phyloP scores from a whole-genome alignment of 257 asterid genomes.

The Plantago ovata region DNA sequence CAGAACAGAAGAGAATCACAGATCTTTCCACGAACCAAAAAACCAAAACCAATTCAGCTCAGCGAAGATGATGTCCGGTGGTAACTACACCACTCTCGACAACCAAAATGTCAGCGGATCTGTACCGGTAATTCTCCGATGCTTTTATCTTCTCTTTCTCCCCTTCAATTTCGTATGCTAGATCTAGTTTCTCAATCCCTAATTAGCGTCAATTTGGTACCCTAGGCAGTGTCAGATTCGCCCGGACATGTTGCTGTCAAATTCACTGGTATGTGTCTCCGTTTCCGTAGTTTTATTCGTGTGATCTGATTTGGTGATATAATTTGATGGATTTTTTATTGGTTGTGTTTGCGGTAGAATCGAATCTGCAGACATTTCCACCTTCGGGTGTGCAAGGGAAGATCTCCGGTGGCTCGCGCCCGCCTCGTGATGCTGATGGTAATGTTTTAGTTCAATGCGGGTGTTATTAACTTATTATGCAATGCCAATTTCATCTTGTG shows the following conservation, averaged over 20 bases:
- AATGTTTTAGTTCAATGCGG: slow-evolving; percentile 14
- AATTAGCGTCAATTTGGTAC: slow-evolving; percentile 4
- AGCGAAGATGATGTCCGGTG: slow-evolving; percentile 78
- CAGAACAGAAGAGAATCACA: too few relatives aligned
- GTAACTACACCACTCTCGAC: slow-evolving; percentile 78
- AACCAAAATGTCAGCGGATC: slow-evolving; percentile 84
- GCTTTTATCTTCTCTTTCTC: background rate
- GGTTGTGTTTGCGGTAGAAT: slow-evolving; percentile 43
- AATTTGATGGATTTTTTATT: slow-evolving; percentile 1
- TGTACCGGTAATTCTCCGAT: slow-evolving; percentile 56
- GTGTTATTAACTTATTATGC: background rate
- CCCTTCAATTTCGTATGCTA: background rate
- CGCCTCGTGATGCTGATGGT: slow-evolving; percentile 99
- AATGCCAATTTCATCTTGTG: background rate
- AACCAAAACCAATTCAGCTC: too few relatives aligned
- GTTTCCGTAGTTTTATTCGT: background rate
- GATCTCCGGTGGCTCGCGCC: slow-evolving; percentile 72
- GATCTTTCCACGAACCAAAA: background rate
- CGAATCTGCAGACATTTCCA: slow-evolving; percentile 94
- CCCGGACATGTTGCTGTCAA: slow-evolving; percentile 69
- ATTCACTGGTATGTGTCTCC: slow-evolving; percentile 48
- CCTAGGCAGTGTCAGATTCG: slow-evolving; percentile 73
- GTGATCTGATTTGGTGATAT: background rate
- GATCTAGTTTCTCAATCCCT: slow-evolving; percentile 20
- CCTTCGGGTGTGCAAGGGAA: slow-evolving; percentile 80